phyloP scores from a whole-genome alignment of 352 stramenopile genomes.

The Globisporangium spinosum region DNA sequence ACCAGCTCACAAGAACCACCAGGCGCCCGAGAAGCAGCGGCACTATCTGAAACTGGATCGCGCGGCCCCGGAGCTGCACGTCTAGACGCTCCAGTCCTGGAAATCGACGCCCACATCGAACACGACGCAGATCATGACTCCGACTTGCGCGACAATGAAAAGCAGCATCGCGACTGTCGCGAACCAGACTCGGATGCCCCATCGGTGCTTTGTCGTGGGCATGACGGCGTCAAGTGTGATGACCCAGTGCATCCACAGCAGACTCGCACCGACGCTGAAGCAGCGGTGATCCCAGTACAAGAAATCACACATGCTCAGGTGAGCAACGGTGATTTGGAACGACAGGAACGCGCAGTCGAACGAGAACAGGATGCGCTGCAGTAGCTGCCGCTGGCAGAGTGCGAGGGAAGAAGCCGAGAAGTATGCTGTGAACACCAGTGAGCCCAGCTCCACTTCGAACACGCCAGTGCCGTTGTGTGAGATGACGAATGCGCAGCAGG shows the following conservation, averaged over 20 bases:
- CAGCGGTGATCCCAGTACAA: slow-evolving; percentile 12
- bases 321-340: slow-evolving; percentile 16
- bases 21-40: slow-evolving; percentile 13
- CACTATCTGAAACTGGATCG: slow-evolving; percentile 5
- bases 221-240: slow-evolving; percentile 17
- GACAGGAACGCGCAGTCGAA: slow-evolving; percentile 23
- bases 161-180: slow-evolving; percentile 5
- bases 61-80: neutral
- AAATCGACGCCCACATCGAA: slow-evolving; percentile 2
- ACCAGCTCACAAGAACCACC: slow-evolving; percentile 13
- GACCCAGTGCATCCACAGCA: slow-evolving; percentile 23
- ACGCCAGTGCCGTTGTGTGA: neutral
- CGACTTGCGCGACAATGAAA: slow-evolving; percentile 9
- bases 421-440: neutral
- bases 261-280: slow-evolving; percentile 12
- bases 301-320: slow-evolving; percentile 17
- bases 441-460: neutral
- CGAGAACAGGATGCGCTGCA: slow-evolving; percentile 10
- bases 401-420: neutral
- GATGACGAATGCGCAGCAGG: neutral
- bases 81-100: slow-evolving; percentile 8
- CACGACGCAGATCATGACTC: slow-evolving; percentile 1
- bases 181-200: slow-evolving; percentile 2
- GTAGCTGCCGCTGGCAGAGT: slow-evolving; percentile 10
- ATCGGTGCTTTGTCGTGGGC: slow-evolving; percentile 7